Evolutionary conservation across 2,329 filamentous ascomycete genomes (phyloP).

Genomic region (Xylaria digitata): DNA sequence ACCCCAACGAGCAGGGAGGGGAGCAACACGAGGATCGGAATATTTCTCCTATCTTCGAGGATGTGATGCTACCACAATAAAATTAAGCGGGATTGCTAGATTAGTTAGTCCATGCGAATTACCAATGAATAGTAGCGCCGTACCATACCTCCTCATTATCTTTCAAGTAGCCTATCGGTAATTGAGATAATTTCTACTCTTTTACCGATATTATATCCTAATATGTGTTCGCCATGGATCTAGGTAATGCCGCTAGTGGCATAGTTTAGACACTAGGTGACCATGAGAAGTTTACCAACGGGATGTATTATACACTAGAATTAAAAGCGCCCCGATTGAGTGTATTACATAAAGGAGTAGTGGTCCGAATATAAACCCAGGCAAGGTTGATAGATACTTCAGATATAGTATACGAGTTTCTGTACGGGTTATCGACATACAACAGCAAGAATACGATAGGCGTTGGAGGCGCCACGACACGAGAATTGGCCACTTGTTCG

Average conservation of each 20-base stretch:
- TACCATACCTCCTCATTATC: background rate
- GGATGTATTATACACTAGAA: too few relatives aligned
- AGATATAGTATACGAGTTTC: too few relatives aligned
- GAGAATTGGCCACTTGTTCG: constrained; percentile 35
- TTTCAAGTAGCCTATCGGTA: background rate
- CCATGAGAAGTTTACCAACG: too few relatives aligned
- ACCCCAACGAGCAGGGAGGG: background rate
- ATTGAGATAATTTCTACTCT: constrained; percentile 13
- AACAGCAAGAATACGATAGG: constrained; percentile 1
- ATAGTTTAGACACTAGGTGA: background rate
- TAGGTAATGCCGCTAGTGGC: background rate
- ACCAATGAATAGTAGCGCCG: constrained; percentile 18
- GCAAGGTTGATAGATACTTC: too few relatives aligned
- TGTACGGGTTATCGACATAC: constrained; percentile 1
- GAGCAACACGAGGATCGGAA: constrained; percentile 1
- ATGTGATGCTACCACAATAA: constrained; percentile 26
- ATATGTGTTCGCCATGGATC: constrained; percentile 1
- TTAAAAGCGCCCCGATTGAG: too few relatives aligned
- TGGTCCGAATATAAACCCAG: too few relatives aligned
- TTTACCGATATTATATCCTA: constrained; percentile 14
- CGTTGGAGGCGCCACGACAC: constrained; percentile 27
- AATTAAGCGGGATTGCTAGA: constrained; percentile 24
- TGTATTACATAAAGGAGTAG: too few relatives aligned
- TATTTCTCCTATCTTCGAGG: constrained; percentile 21
- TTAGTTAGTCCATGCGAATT: constrained; percentile 11